Conservation (phyloP, 176 grass and related monocot species). For the Otatea glauca region DNA sequence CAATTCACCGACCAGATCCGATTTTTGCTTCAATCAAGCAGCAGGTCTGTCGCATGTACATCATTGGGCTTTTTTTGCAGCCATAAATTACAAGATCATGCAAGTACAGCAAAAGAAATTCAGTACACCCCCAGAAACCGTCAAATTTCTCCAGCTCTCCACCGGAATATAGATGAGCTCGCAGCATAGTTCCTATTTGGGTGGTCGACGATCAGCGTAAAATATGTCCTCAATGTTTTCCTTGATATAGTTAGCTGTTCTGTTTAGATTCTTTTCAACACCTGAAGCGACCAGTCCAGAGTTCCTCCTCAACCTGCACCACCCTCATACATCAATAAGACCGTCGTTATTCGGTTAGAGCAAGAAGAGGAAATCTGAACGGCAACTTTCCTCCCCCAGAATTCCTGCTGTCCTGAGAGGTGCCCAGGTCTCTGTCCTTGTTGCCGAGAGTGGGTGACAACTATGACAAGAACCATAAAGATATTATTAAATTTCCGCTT, state of each 20-base stretch:
- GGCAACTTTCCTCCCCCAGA: conserved; percentile 60
- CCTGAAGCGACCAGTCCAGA: conserved; percentile 88
- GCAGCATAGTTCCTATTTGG: conserved; percentile 52
- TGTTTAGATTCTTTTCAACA: conserved; percentile 71
- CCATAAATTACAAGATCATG: conserved; percentile 37
- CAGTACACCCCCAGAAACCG: neutral
- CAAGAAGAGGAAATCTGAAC: conserved; percentile 25
- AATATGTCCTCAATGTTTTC: conserved; percentile 78
- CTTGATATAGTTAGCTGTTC: conserved; percentile 71
- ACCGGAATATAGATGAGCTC: conserved; percentile 9
- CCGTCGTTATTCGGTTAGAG: neutral
- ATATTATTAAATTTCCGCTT: conserved; percentile 11
- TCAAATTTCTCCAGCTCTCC: conserved; percentile 21
- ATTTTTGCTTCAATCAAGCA: conserved; percentile 29
- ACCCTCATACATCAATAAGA: conserved; percentile 38
- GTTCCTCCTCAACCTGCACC: conserved; percentile 76
- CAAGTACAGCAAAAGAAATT: conserved; percentile 26
- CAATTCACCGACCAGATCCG: conserved; percentile 23
- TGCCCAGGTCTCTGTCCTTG: conserved; percentile 49
- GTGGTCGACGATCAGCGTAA: conserved; percentile 68
- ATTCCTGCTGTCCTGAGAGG: conserved; percentile 54
- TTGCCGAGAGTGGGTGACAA: conserved; percentile 24
- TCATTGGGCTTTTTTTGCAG: neutral
- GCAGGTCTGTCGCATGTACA: conserved; percentile 36
- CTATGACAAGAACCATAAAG: conserved; percentile 33